phyloP scores from a whole-genome alignment of 2,329 filamentous ascomycete genomes.

The Hymenoscyphus linearis region DNA sequence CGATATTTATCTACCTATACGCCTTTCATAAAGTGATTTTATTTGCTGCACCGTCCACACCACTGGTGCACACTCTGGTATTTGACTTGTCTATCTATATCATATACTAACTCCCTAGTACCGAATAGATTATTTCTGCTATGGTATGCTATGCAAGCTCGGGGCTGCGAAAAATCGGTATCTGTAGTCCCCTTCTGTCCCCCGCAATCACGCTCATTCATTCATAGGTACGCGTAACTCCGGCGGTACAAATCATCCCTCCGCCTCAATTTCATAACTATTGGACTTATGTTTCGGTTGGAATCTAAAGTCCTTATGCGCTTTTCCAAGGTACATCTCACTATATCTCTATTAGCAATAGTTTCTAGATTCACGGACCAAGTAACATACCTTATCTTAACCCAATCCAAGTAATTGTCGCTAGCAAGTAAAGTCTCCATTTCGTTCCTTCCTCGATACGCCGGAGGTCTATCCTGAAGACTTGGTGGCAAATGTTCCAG shows the following conservation, averaged over 20 bases:
- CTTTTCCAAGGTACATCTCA: constrained; percentile 95
- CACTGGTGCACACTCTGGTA: no score
- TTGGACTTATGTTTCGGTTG: constrained; percentile 98
- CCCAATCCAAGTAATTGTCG: constrained; percentile 93
- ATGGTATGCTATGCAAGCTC: no score
- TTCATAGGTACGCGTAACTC: no score
- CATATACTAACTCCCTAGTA: no score
- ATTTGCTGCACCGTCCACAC: no score
- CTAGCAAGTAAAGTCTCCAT: constrained; percentile 90
- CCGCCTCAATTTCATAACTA: constrained; percentile 75
- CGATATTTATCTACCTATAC: no score
- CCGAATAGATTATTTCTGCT: no score
- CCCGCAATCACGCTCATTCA: not conserved
- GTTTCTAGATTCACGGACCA: not conserved
- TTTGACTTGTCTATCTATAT: no score
- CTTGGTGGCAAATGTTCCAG: constrained; percentile 83
- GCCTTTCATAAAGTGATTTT: no score
- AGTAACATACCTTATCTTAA: constrained; percentile 83
- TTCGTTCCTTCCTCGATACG: constrained; percentile 78
- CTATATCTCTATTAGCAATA: constrained; percentile 40
- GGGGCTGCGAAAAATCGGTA: no score
- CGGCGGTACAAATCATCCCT: constrained; percentile 41
- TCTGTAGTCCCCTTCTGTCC: not conserved
- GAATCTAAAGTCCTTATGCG: constrained; percentile 86
- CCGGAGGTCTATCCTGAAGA: constrained; percentile 83